Evolutionary conservation across 129 eudicot genomes (phyloP).

Genomic region (Artemisia annua): DNA sequence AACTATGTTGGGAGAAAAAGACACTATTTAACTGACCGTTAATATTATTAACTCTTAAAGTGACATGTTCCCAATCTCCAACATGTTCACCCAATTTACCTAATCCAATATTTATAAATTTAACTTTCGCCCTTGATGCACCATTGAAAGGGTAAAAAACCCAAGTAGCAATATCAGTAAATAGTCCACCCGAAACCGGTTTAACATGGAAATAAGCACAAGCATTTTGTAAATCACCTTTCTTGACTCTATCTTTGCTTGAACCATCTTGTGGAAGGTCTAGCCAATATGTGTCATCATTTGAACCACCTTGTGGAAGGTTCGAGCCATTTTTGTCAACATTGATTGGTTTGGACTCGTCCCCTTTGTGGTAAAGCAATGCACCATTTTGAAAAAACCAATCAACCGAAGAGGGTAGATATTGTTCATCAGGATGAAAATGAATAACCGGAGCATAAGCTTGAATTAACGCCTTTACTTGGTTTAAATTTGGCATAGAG

Average conservation of each 20-base stretch:
- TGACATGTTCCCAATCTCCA: constrained; percentile 62
- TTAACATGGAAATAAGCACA: constrained; percentile 46
- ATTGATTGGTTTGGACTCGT: constrained; percentile 33
- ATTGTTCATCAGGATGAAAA: constrained; percentile 50
- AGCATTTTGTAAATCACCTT: constrained; percentile 46
- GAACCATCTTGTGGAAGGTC: constrained; percentile 48
- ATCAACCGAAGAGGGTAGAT: constrained; percentile 47
- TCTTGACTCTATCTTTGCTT: constrained; percentile 40
- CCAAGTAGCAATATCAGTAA: constrained; percentile 58
- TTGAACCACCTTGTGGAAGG: constrained; percentile 56
- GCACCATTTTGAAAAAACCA: constrained; percentile 64
- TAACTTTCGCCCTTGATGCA: constrained; percentile 41
- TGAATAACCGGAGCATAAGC: constrained; percentile 48
- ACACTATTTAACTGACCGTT: constrained; percentile 42
- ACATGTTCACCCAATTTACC: constrained; percentile 57
- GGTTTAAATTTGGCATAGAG: constrained; percentile 47
- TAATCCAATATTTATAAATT: constrained; percentile 29
- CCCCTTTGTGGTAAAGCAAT: constrained; percentile 39
- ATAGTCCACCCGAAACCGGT: constrained; percentile 43
- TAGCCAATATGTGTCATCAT: constrained; percentile 51
- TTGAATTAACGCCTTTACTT: constrained; percentile 37
- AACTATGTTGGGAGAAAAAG: constrained; percentile 49
- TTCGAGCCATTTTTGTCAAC: constrained; percentile 37
- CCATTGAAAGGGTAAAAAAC: constrained; percentile 67
- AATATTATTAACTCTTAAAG: constrained; percentile 44